phyloP scores from a whole-genome alignment of 2,329 filamentous ascomycete species.

The Diaporthe sp. region DNA sequence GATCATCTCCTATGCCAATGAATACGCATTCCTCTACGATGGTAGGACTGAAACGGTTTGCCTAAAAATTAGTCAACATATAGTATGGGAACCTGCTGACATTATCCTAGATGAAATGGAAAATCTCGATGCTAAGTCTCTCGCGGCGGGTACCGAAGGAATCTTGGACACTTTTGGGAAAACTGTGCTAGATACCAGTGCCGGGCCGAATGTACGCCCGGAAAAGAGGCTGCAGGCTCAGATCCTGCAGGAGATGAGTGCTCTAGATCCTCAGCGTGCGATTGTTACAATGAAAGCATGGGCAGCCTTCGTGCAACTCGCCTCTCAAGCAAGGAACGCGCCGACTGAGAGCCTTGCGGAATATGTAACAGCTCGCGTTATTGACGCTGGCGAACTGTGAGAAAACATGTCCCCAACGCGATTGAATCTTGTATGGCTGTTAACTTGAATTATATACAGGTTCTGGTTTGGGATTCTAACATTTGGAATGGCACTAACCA shows the following conservation, averaged over 20 bases:
- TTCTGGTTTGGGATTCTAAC: background rate
- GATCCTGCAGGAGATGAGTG: background rate
- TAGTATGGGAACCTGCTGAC: no score
- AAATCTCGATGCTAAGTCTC: background rate
- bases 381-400: background rate
- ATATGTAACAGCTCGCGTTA: background rate
- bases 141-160: background rate
- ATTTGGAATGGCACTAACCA: slow-evolving; percentile 2
- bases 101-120: background rate
- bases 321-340: background rate
- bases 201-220: background rate
- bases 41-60: background rate
- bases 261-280: background rate
- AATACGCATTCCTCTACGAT: slow-evolving; percentile 36
- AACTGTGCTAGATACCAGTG: background rate
- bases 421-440: no score
- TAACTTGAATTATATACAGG: background rate
- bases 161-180: background rate
- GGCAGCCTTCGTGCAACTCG: background rate
- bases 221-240: background rate
- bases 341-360: background rate
- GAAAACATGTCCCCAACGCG: background rate
- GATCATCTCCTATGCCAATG: slow-evolving; percentile 32
- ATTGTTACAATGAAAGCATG: background rate
- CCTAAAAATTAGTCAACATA: no score